Evolutionary conservation across 176 grass and related monocot species (phyloP).

Genomic region (Carex scoparia): DNA sequence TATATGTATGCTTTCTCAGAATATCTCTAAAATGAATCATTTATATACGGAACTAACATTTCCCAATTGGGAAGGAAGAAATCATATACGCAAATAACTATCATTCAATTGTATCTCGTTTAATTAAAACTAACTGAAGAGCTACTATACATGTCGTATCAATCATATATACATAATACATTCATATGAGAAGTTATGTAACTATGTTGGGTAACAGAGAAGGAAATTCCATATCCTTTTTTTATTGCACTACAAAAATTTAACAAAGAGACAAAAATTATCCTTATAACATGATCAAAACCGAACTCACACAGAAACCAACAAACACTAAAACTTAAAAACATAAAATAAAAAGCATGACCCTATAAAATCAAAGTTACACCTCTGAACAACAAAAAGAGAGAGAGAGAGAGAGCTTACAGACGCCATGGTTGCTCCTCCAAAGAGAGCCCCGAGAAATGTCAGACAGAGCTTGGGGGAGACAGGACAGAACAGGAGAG

Average conservation of each 20-base stretch:
- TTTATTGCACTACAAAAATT: not conserved
- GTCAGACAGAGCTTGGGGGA: not conserved
- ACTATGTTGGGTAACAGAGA: not conserved
- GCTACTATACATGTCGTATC: not conserved
- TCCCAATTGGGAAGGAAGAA: not conserved
- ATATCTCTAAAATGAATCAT: constrained; percentile 1
- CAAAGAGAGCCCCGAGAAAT: constrained; percentile 7
- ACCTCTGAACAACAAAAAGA: not conserved
- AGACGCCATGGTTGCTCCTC: constrained; percentile 31
- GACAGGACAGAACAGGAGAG: not conserved
- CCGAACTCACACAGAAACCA: not conserved
- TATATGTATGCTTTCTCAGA: not conserved
- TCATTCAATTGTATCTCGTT: not conserved
- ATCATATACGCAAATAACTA: not conserved
- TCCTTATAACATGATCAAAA: not conserved
- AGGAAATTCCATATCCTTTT: not conserved
- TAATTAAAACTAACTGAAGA: not conserved
- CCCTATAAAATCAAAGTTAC: not conserved
- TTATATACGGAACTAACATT: not conserved
- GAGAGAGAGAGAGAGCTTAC: constrained; percentile 12
- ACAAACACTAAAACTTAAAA: not conserved
- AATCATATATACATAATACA: no score
- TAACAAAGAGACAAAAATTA: not conserved
- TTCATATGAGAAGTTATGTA: not conserved
- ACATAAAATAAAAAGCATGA: not conserved